These are phyloP conservation scores for Kurtzmaniella quercitrusa DNA, from an alignment of 1,139 yeast genomes.

Conservation along the genomic window DNA sequence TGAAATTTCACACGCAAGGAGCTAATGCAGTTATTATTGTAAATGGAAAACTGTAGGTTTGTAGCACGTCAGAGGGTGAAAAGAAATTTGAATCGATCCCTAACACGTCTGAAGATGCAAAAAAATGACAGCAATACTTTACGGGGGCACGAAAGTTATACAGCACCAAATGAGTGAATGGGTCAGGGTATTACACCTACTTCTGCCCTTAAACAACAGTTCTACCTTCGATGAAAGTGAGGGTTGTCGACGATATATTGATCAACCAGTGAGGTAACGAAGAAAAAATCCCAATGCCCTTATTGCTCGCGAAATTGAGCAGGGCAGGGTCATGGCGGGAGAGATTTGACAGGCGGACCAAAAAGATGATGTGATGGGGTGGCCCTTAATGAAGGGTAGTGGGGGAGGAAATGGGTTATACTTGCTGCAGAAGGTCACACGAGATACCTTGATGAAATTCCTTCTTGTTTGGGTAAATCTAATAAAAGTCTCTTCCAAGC, in stretches of 20 bases:
- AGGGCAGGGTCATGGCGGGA: neutral
- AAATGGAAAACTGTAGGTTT: neutral
- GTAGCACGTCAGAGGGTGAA: neutral
- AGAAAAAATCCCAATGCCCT: neutral
- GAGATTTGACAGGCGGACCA: neutral
- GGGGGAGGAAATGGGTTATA: too few relatives aligned
- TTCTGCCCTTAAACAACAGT: neutral
- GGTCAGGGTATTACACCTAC: neutral
- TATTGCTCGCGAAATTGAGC: neutral
- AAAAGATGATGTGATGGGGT: neutral
- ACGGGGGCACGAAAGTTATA: neutral
- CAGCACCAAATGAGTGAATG: neutral
- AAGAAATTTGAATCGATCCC: neutral
- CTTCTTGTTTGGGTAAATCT: too few relatives aligned
- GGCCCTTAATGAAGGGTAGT: too few relatives aligned
- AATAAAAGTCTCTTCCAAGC: too few relatives aligned
- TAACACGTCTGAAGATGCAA: neutral
- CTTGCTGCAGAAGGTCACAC: too few relatives aligned
- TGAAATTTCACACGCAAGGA: neutral
- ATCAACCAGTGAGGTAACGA: conserved; percentile 1
- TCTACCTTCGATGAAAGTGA: neutral
- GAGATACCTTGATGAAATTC: too few relatives aligned
- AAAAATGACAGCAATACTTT: neutral
- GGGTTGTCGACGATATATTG: neutral
- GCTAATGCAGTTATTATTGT: too few relatives aligned